Conservation (phyloP, 2,329 filamentous ascomycete species). For the Diplodia sapinea region DNA sequence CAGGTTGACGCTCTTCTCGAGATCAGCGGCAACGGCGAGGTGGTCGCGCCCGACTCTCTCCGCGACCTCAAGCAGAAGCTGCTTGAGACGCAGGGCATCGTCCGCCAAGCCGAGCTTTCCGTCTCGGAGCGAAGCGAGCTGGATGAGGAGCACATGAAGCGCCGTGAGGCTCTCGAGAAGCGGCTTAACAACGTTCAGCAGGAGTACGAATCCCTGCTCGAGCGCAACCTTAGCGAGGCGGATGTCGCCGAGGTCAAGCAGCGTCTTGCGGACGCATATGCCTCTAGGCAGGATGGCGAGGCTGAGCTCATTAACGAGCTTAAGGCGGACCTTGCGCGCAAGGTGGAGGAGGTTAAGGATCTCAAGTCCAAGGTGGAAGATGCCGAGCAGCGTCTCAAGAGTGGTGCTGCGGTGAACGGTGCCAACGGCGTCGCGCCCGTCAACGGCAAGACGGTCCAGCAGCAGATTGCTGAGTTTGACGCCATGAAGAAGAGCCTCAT, state of each 20-base stretch:
- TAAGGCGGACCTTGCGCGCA: constrained; percentile 75
- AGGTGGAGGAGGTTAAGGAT: constrained; percentile 80
- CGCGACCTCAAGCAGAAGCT: constrained; percentile 77
- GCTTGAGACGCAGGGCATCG: constrained; percentile 87
- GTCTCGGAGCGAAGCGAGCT: constrained; percentile 72
- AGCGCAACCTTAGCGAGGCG: constrained; percentile 75
- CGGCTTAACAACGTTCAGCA: constrained; percentile 75
- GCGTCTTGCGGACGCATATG: constrained; percentile 76
- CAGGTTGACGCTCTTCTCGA: constrained; percentile 80
- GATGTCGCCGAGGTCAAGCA: constrained; percentile 87
- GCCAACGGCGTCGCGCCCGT: constrained; percentile 63
- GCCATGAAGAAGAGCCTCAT: constrained; percentile 99
- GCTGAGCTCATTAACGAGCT: constrained; percentile 76
- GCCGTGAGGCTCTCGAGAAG: constrained; percentile 76
- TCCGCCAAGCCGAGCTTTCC: constrained; percentile 89
- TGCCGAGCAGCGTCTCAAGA: constrained; percentile 75
- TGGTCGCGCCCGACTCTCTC: constrained; percentile 81
- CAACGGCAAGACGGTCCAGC: constrained; percentile 90
- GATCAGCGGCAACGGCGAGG: constrained; percentile 76
- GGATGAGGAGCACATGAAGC: constrained; percentile 66
- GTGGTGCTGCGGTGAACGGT: constrained; percentile 56
- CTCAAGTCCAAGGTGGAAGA: constrained; percentile 82
- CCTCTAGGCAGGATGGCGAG: constrained; percentile 75
- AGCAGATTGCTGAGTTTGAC: constrained; percentile 98
- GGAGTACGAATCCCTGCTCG: constrained; percentile 83